A percentile compares a stretch with the other conserved stretches of the same genome.
phyloP scores from a whole-genome alignment of 345 rosid genomes.

The Populus euphratica region DNA sequence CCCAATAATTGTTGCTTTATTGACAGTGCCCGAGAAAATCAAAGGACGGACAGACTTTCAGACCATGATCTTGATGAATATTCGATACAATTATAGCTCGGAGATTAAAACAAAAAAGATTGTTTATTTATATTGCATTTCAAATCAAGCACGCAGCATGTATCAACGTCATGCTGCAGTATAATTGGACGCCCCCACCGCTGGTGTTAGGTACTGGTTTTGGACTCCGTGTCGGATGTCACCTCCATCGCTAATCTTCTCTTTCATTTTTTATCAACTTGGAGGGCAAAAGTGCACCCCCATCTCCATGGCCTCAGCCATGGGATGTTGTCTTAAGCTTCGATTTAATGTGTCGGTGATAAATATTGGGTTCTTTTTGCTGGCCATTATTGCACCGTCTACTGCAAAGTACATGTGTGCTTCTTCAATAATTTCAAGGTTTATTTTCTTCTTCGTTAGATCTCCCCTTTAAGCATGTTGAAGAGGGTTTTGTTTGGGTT shows the following conservation, averaged over 20 bases:
- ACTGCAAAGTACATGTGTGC: background rate
- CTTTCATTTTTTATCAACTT: too few species aligned
- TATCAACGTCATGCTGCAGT: background rate
- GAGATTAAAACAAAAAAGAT: too few species aligned
- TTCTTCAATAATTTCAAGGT: too few species aligned
- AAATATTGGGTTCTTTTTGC: background rate
- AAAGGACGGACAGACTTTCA: background rate
- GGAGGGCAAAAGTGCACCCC: too few species aligned
- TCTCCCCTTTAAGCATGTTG: too few species aligned
- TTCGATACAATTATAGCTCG: background rate
- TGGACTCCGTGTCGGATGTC: background rate
- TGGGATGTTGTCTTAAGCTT: background rate
- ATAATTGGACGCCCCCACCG: background rate
- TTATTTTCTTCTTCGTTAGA: background rate
- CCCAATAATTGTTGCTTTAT: background rate
- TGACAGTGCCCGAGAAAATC: background rate
- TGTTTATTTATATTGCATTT: background rate
- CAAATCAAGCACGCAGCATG: background rate
- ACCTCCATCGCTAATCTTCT: background rate
- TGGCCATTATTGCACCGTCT: background rate
- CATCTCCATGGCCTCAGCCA: background rate
- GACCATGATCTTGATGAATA: background rate
- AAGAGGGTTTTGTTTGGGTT: too few species aligned
- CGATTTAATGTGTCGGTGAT: slow-evolving; percentile 5
- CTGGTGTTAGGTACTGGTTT: background rate